phyloP scores from a whole-genome alignment of 2,329 filamentous ascomycete species.

The Emmonsia crescens region DNA sequence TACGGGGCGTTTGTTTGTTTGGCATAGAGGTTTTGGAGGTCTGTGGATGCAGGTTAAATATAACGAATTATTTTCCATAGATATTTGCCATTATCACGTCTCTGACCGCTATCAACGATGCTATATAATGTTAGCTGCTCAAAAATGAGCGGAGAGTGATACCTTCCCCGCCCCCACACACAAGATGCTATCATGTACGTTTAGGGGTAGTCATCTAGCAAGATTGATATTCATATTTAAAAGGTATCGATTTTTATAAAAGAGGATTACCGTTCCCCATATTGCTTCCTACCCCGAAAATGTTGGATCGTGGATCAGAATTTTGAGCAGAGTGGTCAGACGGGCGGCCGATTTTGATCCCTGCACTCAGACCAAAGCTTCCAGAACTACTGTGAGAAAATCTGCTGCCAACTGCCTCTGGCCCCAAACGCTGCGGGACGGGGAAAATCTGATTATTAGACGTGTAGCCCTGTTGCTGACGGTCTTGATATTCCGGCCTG shows the following conservation, averaged over 20 bases:
- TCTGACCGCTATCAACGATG: background rate
- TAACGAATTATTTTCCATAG: background rate
- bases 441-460: conserved; percentile 2
- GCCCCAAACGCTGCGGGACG: conserved; percentile 5
- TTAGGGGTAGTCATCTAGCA: no score
- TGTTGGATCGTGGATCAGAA: background rate
- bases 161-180: background rate
- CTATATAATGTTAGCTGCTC: background rate
- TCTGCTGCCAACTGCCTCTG: conserved; percentile 1
- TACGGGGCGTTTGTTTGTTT: background rate
- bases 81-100: background rate
- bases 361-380: conserved; percentile 11
- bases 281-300: background rate
- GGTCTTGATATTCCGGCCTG: background rate
- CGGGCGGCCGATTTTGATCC: conserved; percentile 13
- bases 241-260: background rate
- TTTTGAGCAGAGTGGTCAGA: background rate
- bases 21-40: background rate
- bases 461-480: background rate
- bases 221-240: background rate
- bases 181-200: background rate
- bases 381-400: conserved; percentile 3
- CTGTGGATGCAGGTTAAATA: background rate
- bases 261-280: background rate
- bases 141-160: background rate